A percentile compares a stretch with the other conserved stretches of the same genome.
Conservation (phyloP, 495 filamentous ascomycete species). For the Penicillium ucsense region DNA sequence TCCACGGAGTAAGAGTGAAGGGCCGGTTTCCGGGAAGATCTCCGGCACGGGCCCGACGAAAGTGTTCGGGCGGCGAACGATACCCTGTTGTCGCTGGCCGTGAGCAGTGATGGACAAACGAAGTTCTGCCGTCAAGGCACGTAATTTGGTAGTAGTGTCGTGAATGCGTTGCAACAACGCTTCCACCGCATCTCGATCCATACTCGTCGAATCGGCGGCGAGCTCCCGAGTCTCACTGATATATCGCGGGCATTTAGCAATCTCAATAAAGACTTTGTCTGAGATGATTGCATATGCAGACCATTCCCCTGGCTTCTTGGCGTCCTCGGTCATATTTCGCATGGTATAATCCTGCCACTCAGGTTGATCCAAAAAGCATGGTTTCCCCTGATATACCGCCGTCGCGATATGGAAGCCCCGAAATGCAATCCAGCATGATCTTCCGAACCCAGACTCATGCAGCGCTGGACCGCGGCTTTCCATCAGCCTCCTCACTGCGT, state of each 20-base stretch:
- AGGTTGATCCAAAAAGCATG: constrained; percentile 23
- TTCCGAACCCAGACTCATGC: constrained; percentile 14
- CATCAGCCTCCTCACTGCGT: constrained; percentile 24
- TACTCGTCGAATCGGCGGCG: not conserved
- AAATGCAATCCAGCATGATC: constrained; percentile 23
- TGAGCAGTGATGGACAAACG: constrained; percentile 17
- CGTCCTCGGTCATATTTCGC: constrained; percentile 16
- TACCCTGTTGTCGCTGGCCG: constrained; percentile 16
- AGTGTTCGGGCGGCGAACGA: constrained; percentile 11
- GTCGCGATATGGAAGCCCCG: constrained; percentile 25
- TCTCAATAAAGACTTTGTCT: constrained; percentile 21
- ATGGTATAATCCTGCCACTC: constrained; percentile 20
- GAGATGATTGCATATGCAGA: constrained; percentile 14
- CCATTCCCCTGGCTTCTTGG: constrained; percentile 16
- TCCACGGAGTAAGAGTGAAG: constrained; percentile 17
- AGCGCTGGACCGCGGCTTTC: constrained; percentile 12
- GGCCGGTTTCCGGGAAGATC: constrained; percentile 19
- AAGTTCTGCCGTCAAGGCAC: constrained; percentile 7
- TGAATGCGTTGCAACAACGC: constrained; percentile 13
- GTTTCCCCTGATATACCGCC: constrained; percentile 17
- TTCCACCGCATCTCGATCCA: not conserved
- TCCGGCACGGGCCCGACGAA: constrained; percentile 19
- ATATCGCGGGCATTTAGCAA: constrained; percentile 23
- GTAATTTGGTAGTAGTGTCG: constrained; percentile 8
- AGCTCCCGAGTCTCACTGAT: constrained; percentile 17